Conservation (phyloP, 768 basidiomycete genomes). For the Brasilioporus rufonigricans region DNA sequence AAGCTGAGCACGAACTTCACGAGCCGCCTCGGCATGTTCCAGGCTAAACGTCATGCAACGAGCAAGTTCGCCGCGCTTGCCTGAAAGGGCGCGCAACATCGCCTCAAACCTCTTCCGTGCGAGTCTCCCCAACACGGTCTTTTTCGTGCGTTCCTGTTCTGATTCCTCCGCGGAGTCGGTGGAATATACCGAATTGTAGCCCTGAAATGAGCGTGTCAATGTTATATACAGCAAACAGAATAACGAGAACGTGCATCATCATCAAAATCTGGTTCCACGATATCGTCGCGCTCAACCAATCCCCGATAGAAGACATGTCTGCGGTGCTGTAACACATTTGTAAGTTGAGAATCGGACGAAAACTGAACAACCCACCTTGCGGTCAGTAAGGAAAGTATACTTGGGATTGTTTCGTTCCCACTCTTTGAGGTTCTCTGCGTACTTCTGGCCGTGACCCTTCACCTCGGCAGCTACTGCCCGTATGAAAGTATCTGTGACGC, state of each 20-base stretch:
- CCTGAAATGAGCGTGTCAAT: slow-evolving; percentile 42
- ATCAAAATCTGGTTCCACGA: slow-evolving; percentile 68
- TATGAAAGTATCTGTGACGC: slow-evolving; percentile 82
- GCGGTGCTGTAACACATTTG: slow-evolving; percentile 50
- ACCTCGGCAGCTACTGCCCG: slow-evolving; percentile 84
- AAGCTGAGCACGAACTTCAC: slow-evolving; percentile 57
- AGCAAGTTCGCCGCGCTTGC: slow-evolving; percentile 86
- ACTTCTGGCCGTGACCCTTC: slow-evolving; percentile 73
- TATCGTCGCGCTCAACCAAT: slow-evolving; percentile 55
- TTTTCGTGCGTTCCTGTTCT: slow-evolving; percentile 79
- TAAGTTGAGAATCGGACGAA: slow-evolving; percentile 3
- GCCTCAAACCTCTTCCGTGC: slow-evolving; percentile 85
- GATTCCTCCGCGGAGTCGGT: slow-evolving; percentile 94
- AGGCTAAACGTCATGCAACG: slow-evolving; percentile 97
- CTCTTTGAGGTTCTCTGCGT: slow-evolving; percentile 70
- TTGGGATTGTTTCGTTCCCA: slow-evolving; percentile 80
- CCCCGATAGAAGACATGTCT: slow-evolving; percentile 70
- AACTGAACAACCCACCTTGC: slow-evolving; percentile 42
- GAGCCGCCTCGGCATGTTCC: slow-evolving; percentile 93
- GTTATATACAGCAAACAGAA: neutral
- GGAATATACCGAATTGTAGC: slow-evolving; percentile 85
- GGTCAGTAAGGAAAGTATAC: slow-evolving; percentile 70
- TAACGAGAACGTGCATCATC: slow-evolving; percentile 58
- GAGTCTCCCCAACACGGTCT: slow-evolving; percentile 72
- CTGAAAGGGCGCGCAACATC: slow-evolving; percentile 84